Evolutionary conservation across 1,284 basidiomycete genomes (phyloP).

Genomic region (Acaromyces ingoldii): DNA sequence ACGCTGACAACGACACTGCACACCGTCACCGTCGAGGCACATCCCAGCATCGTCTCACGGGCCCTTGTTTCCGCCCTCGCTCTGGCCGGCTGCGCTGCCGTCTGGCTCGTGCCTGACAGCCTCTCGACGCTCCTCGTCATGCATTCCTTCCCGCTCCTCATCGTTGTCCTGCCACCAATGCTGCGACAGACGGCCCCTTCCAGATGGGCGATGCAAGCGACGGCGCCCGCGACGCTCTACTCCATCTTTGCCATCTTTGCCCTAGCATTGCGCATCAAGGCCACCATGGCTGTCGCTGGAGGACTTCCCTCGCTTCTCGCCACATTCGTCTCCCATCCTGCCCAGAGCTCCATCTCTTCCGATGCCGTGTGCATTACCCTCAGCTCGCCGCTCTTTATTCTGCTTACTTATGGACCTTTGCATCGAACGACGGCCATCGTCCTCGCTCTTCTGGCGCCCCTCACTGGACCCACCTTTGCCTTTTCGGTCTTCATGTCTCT

Average conservation of each 20-base stretch:
- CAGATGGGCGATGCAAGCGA: too few relatives aligned
- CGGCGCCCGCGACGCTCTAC: neutral
- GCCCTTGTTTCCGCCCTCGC: conserved; percentile 54
- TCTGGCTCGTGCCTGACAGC: conserved; percentile 59
- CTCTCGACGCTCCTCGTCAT: conserved; percentile 61
- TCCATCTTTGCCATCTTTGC: neutral
- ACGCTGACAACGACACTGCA: conserved; percentile 12
- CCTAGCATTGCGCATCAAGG: neutral
- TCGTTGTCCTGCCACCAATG: conserved; percentile 53
- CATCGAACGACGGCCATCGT: too few relatives aligned
- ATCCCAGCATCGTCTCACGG: conserved; percentile 6
- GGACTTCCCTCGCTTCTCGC: neutral
- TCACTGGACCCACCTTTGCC: too few relatives aligned
- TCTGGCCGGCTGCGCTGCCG: conserved; percentile 57
- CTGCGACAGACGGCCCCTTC: too few relatives aligned
- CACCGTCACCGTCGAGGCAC: conserved; percentile 9
- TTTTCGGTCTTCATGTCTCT: too few relatives aligned
- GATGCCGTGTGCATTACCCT: conserved; percentile 8
- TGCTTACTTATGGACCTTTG: too few relatives aligned
- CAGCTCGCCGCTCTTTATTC: too few relatives aligned
- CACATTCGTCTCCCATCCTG: conserved; percentile 10
- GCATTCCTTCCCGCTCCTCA: conserved; percentile 62
- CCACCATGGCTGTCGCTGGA: neutral
- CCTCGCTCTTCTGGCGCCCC: too few relatives aligned
- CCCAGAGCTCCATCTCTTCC: conserved; percentile 9